Evolutionary conservation across 257 asterid genomes (phyloP).

Genomic region (Nicotiana benthamiana): DNA sequence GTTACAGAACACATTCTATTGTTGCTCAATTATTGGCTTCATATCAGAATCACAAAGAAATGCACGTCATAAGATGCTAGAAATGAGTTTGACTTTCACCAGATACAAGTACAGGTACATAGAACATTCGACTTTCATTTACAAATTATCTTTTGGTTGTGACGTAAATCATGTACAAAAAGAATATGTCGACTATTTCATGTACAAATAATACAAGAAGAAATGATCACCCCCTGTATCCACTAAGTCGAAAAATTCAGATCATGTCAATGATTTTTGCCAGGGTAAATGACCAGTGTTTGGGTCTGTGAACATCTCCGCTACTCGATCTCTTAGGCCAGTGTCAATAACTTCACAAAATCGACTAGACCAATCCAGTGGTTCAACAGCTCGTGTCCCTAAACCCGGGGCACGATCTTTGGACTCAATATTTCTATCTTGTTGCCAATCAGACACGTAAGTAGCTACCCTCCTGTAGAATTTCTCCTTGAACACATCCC

Average conservation of each 20-base stretch:
- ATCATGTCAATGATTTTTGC: slow-evolving; percentile 25
- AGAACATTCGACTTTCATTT: background rate
- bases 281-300: slow-evolving; percentile 51
- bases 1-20: background rate
- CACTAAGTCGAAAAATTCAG: background rate
- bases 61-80: background rate
- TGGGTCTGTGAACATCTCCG: slow-evolving; percentile 27
- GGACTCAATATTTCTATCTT: slow-evolving; percentile 46
- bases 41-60: background rate
- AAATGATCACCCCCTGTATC: background rate
- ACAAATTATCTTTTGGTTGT: background rate
- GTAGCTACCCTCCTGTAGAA: slow-evolving; percentile 67
- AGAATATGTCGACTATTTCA: background rate
- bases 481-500: slow-evolving; percentile 82
- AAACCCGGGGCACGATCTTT: slow-evolving; percentile 73
- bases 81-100: background rate
- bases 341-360: slow-evolving; percentile 67
- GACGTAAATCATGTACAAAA: slow-evolving; percentile 5
- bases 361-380: slow-evolving; percentile 49
- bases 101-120: background rate
- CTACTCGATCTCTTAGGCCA: slow-evolving; percentile 35
- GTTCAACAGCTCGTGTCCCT: slow-evolving; percentile 69
- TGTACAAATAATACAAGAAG: background rate
- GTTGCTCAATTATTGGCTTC: background rate
- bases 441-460: slow-evolving; percentile 79